Conservation (phyloP, 768 basidiomycete species). For the Zangia roseola region DNA sequence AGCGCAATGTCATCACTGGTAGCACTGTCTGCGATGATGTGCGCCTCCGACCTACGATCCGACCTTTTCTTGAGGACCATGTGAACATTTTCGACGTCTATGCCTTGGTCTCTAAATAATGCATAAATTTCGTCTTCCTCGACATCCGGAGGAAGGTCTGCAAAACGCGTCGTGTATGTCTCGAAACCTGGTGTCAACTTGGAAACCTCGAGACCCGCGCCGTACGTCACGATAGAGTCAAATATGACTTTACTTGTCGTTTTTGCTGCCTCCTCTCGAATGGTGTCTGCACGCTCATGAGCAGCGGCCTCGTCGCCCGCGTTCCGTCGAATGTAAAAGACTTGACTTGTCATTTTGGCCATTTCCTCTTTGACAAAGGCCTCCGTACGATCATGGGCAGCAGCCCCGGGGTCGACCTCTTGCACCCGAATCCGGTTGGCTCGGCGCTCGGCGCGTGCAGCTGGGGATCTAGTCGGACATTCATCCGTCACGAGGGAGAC, state of each 20-base stretch:
- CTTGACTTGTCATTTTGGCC: constrained; percentile 37
- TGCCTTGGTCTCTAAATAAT: constrained; percentile 43
- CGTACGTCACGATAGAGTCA: constrained; percentile 44
- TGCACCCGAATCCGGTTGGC: constrained; percentile 4
- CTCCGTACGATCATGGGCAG: constrained; percentile 9
- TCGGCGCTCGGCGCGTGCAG: background rate
- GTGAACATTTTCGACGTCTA: constrained; percentile 12
- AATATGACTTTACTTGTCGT: constrained; percentile 40
- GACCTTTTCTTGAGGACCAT: constrained; percentile 19
- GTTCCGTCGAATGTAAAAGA: constrained; percentile 34
- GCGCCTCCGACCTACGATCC: constrained; percentile 35
- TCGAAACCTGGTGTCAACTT: constrained; percentile 47
- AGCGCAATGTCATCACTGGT: constrained; percentile 39
- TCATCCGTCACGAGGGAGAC: background rate
- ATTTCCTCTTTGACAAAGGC: constrained; percentile 38
- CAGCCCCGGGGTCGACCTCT: constrained; percentile 12
- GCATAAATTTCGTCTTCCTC: constrained; percentile 36
- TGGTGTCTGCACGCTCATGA: constrained; percentile 5
- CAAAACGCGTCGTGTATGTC: constrained; percentile 42
- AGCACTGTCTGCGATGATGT: constrained; percentile 39
- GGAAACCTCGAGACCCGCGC: constrained; percentile 43
- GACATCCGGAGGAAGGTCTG: constrained; percentile 41
- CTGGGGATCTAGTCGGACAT: background rate
- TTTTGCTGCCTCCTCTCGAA: constrained; percentile 36
- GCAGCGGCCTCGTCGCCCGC: background rate